phyloP scores from a whole-genome alignment of 305 asterid species.

The Ruellia speciosa region DNA sequence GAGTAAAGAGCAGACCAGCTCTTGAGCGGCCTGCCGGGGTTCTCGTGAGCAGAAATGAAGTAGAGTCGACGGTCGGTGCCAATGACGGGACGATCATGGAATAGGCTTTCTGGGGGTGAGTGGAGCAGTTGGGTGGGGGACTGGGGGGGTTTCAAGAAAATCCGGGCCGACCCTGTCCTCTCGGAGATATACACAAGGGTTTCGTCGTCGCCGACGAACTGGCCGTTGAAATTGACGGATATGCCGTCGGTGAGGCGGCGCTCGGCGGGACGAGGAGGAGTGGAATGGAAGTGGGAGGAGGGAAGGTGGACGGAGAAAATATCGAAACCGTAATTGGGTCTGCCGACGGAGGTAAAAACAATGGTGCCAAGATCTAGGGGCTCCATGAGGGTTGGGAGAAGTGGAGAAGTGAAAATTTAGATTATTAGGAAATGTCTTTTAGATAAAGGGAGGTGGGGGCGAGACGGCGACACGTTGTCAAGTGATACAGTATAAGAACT shows the following conservation, averaged over 20 bases:
- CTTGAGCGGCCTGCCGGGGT: constrained; percentile 36
- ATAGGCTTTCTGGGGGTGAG: constrained; percentile 37
- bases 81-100: constrained; percentile 64
- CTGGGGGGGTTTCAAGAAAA: constrained; percentile 30
- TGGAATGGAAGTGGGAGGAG: constrained; percentile 6
- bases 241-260: constrained; percentile 58
- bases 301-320: constrained; percentile 43
- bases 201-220: constrained; percentile 35
- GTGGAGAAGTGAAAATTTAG: no score
- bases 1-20: constrained; percentile 69
- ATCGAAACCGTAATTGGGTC: constrained; percentile 58
- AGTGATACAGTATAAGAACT: no score
- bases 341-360: constrained; percentile 51
- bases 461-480: no score
- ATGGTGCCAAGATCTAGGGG: constrained; percentile 41
- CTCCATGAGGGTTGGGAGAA: no score
- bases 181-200: constrained; percentile 55
- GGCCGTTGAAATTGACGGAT: constrained; percentile 61
- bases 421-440: no score
- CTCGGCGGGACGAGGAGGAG: constrained; percentile 19
- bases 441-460: no score
- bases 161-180: constrained; percentile 48
- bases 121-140: constrained; percentile 28
- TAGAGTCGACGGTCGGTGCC: constrained; percentile 31
- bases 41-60: constrained; percentile 62